Evolutionary conservation across 208 protist genomes (phyloP), one percentile per base, ranked within the genome.

Genomic region (Plasmodiophora brassicae): DNA sequence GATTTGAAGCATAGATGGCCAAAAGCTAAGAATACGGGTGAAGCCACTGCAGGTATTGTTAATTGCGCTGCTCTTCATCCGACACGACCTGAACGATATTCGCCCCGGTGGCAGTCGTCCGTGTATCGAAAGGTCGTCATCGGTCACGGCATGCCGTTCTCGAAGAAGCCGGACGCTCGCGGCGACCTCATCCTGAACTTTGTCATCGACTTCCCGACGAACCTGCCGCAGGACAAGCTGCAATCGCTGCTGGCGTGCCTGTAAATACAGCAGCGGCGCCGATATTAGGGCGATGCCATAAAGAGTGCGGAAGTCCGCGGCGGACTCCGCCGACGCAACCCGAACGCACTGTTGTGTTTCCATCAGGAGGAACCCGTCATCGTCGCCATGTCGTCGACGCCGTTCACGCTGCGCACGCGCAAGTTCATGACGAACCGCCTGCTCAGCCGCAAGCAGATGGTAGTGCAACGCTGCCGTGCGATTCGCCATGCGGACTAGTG

Each of bases 361-460:
- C n/a, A n/a, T n/a, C n/a, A n/a, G n/a, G n/a, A n/a, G n/a, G n/a
- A n/a, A n/a, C n/a, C n/a, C 50, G 50, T 25, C 20, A 57, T 57
- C 20, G 50, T 35, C 50, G 53, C 36, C 71, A 89, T 89, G 88
- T 84, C 78, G 41, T 88, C 89, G 78, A 85, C 89, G 36, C 39
- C 84, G 32, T 83, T 93, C 88, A 94, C 93, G 28, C 87, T 95
- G 36, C 87, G 91, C 88, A 99, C 97, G 87, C 95, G 97, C 88
- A 98, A 98, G 93, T 99, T 99, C 94, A 96, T 99, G 93, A 97
- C 97, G 91, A 99, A 99, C 97, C 97, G 97, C 89, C 96, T 99
- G 88, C 95, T 99, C 0, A 92, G 94, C 90, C 96, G 98, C 94
- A 99, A 98, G 94, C 98, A 99, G 95, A 98, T 99, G 93, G 98